phyloP scores from a whole-genome alignment of 768 basidiomycete genomes.

The Multifurca ochricompacta region DNA sequence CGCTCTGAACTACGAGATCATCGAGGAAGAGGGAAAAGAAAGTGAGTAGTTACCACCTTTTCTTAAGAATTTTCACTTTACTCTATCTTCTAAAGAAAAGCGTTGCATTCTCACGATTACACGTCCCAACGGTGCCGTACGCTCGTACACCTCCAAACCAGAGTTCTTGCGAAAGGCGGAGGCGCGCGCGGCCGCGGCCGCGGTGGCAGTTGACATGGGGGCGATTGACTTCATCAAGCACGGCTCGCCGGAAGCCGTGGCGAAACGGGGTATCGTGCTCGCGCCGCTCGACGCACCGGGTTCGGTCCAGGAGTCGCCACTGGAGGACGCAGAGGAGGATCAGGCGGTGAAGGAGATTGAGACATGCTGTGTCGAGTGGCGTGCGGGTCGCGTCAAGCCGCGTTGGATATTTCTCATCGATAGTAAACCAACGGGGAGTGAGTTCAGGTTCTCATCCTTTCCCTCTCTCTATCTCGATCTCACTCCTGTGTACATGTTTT shows the following conservation, averaged over 20 bases:
- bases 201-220: constrained; percentile 49
- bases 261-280: constrained; percentile 30
- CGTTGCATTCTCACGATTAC: constrained; percentile 57
- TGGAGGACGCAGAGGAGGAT: constrained; percentile 12
- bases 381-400: constrained; percentile 42
- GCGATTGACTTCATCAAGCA: constrained; percentile 49
- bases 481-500: constrained; percentile 21
- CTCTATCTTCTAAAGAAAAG: constrained; percentile 34
- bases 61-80: not conserved
- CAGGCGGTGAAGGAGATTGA: constrained; percentile 39
- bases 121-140: constrained; percentile 41
- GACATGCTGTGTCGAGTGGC: constrained; percentile 46
- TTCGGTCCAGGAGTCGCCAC: constrained; percentile 5
- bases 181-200: constrained; percentile 46
- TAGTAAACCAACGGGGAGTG: constrained; percentile 38
- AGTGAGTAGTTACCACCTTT: constrained; percentile 5
- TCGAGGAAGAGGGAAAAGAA: constrained; percentile 18
- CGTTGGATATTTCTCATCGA: constrained; percentile 47
- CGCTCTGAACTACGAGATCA: constrained; percentile 21
- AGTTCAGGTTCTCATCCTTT: not conserved
- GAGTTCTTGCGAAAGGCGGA: constrained; percentile 40
- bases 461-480: not conserved
- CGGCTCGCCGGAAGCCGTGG: constrained; percentile 35
- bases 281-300: constrained; percentile 26
- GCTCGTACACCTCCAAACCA: constrained; percentile 48